Evolutionary conservation across 2,329 filamentous ascomycete species (phyloP).

Genomic region (Aplosporella prunicola): DNA sequence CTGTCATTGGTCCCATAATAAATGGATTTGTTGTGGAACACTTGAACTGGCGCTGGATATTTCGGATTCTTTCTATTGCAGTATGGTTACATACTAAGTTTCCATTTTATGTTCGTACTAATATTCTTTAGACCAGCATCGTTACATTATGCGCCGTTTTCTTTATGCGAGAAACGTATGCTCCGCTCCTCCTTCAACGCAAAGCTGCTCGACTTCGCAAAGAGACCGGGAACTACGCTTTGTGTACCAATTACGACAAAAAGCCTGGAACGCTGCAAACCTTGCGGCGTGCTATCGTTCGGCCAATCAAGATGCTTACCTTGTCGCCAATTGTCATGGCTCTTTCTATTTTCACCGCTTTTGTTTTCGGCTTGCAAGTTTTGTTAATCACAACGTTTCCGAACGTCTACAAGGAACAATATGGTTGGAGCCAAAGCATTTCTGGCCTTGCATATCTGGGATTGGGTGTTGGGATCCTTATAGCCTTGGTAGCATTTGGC

Average conservation of each 20-base stretch:
- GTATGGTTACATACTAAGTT: neutral
- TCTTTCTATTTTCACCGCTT: conserved; percentile 12
- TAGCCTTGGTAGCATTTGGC: conserved; percentile 9
- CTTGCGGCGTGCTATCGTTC: conserved; percentile 16
- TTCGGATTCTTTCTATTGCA: conserved; percentile 1
- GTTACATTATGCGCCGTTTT: no score
- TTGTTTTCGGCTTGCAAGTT: conserved; percentile 16
- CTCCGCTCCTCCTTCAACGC: conserved; percentile 32
- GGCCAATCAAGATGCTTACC: conserved; percentile 18
- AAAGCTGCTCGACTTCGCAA: conserved; percentile 51
- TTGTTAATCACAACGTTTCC: conserved; percentile 17
- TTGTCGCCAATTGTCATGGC: conserved; percentile 17
- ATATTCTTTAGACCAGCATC: neutral
- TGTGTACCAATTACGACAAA: conserved; percentile 31
- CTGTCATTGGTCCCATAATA: conserved; percentile 30
- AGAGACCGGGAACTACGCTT: conserved; percentile 42
- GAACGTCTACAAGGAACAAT: conserved; percentile 9
- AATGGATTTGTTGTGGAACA: conserved; percentile 2
- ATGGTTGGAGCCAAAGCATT: conserved; percentile 5
- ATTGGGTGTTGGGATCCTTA: conserved; percentile 18
- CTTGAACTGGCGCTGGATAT: conserved; percentile 4
- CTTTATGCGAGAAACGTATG: conserved; percentile 49
- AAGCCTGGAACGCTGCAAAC: neutral
- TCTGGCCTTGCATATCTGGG: conserved; percentile 11
- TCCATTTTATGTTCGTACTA: neutral